Evolutionary conservation across 306 rosid species (phyloP).

Genomic region (Coriaria nepalensis): DNA sequence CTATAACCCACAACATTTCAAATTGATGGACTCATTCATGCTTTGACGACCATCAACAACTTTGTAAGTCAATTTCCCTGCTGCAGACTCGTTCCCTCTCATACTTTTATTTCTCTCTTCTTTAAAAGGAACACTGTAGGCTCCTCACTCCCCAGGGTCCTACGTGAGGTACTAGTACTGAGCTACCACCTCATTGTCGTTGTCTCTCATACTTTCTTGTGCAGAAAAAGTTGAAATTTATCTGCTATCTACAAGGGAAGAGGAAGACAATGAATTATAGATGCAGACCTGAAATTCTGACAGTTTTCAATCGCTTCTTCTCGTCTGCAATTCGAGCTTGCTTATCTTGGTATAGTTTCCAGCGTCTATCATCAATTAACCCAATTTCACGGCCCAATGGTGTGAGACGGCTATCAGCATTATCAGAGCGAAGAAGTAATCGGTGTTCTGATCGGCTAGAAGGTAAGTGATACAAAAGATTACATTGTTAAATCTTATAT

Average conservation of each 20-base stretch:
- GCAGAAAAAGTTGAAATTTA: no score
- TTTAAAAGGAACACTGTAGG: no score
- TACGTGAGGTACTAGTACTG: no score
- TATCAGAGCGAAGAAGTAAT: constrained; percentile 83
- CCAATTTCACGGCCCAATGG: constrained; percentile 90
- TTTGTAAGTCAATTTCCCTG: background rate
- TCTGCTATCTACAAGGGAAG: constrained; percentile 1
- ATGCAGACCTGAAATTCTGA: constrained; percentile 73
- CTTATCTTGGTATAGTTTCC: constrained; percentile 84
- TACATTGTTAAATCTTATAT: no score
- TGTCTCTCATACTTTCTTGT: no score
- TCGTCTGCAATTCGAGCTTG: constrained; percentile 73
- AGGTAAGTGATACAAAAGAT: no score
- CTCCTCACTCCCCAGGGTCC: no score
- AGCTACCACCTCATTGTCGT: no score
- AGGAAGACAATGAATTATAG: constrained; percentile 1
- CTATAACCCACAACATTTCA: background rate
- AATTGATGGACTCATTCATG: no score
- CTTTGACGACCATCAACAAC: background rate
- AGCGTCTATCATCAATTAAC: constrained; percentile 81
- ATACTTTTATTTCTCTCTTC: no score
- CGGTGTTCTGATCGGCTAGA: constrained; percentile 96
- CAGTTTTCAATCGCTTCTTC: constrained; percentile 71
- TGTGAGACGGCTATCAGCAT: constrained; percentile 93
- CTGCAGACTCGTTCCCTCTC: no score